These are phyloP conservation scores for Infundibulicybe gibba DNA, from an alignment of 768 basidiomycete genomes.

Conservation along the genomic window DNA sequence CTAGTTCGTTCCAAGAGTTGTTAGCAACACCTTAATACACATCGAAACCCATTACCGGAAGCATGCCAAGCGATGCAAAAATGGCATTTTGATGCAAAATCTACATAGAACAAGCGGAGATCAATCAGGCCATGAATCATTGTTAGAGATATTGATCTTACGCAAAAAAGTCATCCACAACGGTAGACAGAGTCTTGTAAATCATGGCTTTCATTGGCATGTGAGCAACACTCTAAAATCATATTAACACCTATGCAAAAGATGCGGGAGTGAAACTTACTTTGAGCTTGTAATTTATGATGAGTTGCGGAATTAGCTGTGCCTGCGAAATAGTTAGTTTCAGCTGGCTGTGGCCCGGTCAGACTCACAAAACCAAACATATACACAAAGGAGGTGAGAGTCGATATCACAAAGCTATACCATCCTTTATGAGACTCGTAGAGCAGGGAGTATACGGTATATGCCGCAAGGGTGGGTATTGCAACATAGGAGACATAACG, in stretches of 20 bases:
- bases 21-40: conserved; percentile 11
- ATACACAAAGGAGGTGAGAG: conserved; percentile 89
- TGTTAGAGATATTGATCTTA: conserved; percentile 38
- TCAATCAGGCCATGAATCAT: conserved; percentile 8
- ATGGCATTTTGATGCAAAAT: conserved; percentile 96
- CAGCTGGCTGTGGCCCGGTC: neutral
- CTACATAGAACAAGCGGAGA: conserved; percentile 35
- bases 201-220: conserved; percentile 99
- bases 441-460: conserved; percentile 76
- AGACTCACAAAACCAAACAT: conserved; percentile 96
- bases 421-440: conserved; percentile 88
- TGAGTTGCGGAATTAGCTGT: conserved; percentile 82
- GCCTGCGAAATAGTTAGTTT: conserved; percentile 41
- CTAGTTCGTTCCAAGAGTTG: conserved; percentile 26
- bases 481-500: conserved; percentile 90
- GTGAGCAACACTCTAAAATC: conserved; percentile 81
- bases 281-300: conserved; percentile 98
- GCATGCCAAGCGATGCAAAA: conserved; percentile 86
- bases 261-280: conserved; percentile 30
- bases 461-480: conserved; percentile 73
- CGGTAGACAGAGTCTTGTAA: conserved; percentile 87
- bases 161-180: conserved; percentile 92
- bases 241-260: conserved; percentile 5
- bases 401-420: conserved; percentile 95
- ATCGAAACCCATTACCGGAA: conserved; percentile 48